Evolutionary conservation across 176 grass and related monocot genomes (phyloP).

Genomic region (Zizania latifolia): DNA sequence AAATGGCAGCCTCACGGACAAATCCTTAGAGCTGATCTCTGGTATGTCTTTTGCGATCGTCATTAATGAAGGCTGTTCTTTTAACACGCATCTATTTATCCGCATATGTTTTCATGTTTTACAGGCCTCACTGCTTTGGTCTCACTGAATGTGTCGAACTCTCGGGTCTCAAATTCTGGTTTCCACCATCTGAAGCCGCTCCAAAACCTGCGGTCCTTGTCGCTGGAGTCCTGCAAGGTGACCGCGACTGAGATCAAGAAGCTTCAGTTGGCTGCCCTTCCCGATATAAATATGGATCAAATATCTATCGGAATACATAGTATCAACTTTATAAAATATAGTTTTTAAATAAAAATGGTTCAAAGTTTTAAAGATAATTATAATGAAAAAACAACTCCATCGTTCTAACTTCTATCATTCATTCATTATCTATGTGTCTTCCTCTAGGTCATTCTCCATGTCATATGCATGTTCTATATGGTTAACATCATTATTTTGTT

Average conservation of each 20-base stretch:
- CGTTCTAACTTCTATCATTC: no score
- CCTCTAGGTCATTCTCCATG: no score
- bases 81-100: background rate
- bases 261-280: slow-evolving; percentile 64
- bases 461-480: no score
- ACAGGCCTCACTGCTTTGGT: slow-evolving; percentile 78
- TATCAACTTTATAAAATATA: no score
- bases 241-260: slow-evolving; percentile 78
- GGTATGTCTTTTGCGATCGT: slow-evolving; percentile 15
- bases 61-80: background rate
- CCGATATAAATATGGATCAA: no score
- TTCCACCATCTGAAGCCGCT: slow-evolving; percentile 80
- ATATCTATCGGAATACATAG: no score
- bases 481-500: no score
- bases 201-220: slow-evolving; percentile 63
- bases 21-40: slow-evolving; percentile 76
- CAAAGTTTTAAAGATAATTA: no score
- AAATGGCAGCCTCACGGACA: slow-evolving; percentile 73
- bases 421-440: no score
- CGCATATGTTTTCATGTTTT: background rate
- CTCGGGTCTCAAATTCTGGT: slow-evolving; percentile 60
- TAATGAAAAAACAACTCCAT: no score
- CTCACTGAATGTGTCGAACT: slow-evolving; percentile 74
- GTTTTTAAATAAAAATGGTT: no score
- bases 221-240: slow-evolving; percentile 86